Evolutionary conservation across 1,139 yeast species (phyloP).

Genomic region (Blastobotrys aristatus): DNA sequence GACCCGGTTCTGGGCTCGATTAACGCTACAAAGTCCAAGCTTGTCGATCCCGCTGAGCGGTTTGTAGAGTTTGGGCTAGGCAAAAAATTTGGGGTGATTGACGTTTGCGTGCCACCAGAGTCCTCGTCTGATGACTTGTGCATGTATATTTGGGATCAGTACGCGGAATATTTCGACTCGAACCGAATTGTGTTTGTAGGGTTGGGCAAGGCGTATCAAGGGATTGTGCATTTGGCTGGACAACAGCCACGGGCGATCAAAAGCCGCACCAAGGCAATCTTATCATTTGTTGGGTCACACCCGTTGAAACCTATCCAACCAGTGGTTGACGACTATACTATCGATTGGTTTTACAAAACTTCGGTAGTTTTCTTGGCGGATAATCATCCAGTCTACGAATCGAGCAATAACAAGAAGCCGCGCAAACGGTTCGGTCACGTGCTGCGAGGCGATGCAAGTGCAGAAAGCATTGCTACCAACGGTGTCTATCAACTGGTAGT

Average conservation of each 20-base stretch:
- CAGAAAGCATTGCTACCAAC: slow-evolving; percentile 38
- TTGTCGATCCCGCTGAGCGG: slow-evolving; percentile 56
- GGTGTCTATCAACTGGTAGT: slow-evolving; percentile 73
- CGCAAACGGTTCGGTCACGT: slow-evolving; percentile 90
- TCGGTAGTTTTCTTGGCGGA: slow-evolving; percentile 76
- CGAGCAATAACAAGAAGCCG: slow-evolving; percentile 61
- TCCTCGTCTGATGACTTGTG: slow-evolving; percentile 46
- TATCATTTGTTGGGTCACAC: slow-evolving; percentile 56
- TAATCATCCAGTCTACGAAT: slow-evolving; percentile 70
- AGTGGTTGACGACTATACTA: slow-evolving; percentile 78
- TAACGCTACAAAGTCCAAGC: slow-evolving; percentile 62
- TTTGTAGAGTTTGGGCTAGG: slow-evolving; percentile 55
- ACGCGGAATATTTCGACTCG: slow-evolving; percentile 68
- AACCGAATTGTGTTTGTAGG: slow-evolving; percentile 77
- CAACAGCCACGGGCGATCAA: slow-evolving; percentile 66
- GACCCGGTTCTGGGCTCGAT: slow-evolving; percentile 77
- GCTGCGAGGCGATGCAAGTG: slow-evolving; percentile 45
- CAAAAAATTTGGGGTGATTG: slow-evolving; percentile 72
- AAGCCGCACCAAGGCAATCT: slow-evolving; percentile 66
- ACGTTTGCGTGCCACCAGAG: slow-evolving; percentile 62
- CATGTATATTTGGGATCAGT: slow-evolving; percentile 86
- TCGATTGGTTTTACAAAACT: slow-evolving; percentile 88
- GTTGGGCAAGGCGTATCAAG: slow-evolving; percentile 83
- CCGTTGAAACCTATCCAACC: slow-evolving; percentile 74
- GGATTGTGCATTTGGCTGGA: slow-evolving; percentile 81